Conservation (phyloP, 345 rosid species). For the Bruguiera sexangula region DNA sequence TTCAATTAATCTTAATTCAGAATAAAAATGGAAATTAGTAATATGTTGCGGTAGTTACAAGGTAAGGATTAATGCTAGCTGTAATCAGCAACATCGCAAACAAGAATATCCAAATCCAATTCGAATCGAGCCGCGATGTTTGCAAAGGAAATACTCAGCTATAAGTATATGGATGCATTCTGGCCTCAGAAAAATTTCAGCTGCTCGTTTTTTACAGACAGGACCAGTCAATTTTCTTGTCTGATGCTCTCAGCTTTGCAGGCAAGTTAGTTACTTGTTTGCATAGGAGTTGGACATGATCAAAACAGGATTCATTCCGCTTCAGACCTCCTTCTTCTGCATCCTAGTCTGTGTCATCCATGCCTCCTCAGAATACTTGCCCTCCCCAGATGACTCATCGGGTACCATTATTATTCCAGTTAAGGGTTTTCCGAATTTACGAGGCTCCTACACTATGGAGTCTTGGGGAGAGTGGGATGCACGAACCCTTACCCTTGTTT, state of each 20-base stretch:
- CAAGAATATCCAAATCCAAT: conserved; percentile 15
- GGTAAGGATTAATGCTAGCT: conserved; percentile 2
- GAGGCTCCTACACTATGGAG: too few species aligned
- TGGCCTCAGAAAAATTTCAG: conserved; percentile 25
- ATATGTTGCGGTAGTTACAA: background rate
- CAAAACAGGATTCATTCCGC: conserved; percentile 6
- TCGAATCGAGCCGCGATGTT: background rate
- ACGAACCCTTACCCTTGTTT: too few species aligned
- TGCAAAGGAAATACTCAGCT: conserved; percentile 14
- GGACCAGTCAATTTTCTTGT: background rate
- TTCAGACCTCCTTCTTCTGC: conserved; percentile 24
- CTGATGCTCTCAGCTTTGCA: conserved; percentile 11
- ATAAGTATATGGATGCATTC: conserved; percentile 18
- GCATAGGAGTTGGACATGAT: conserved; percentile 15
- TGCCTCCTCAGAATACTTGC: background rate
- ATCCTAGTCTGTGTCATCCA: conserved; percentile 4
- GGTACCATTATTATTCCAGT: conserved; percentile 8
- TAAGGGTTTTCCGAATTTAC: too few species aligned
- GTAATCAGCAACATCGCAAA: conserved; percentile 18
- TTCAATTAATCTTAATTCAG: background rate
- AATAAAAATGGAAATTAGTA: background rate
- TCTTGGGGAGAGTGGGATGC: too few species aligned
- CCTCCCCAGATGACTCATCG: conserved; percentile 25
- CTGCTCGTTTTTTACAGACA: background rate
- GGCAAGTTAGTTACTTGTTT: background rate